phyloP scores from a whole-genome alignment of 2,329 filamentous ascomycete species.

The Verticillium isaacii region DNA sequence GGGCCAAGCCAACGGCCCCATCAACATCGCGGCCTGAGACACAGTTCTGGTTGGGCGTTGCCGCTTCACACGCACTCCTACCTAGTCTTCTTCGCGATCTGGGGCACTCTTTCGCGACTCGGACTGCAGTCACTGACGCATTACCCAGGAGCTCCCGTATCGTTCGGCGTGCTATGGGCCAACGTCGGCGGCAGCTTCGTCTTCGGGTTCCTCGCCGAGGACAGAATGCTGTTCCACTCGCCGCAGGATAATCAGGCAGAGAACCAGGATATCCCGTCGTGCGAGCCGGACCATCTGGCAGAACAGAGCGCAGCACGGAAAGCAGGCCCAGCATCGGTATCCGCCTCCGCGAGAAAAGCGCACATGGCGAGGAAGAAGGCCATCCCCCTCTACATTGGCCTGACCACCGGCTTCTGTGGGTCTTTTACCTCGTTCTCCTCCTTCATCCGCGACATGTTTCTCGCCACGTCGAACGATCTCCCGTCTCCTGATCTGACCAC shows the following conservation, averaged over 20 bases:
- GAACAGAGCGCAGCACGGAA: slow-evolving; percentile 3
- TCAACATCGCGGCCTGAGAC: not conserved
- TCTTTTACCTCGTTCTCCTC: slow-evolving; percentile 87
- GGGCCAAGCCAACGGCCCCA: not conserved
- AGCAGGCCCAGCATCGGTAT: slow-evolving; percentile 24
- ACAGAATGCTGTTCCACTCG: slow-evolving; percentile 64
- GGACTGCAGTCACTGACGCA: slow-evolving; percentile 74
- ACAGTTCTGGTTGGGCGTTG: slow-evolving; percentile 46
- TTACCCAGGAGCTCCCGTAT: slow-evolving; percentile 72
- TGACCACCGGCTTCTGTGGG: slow-evolving; percentile 83
- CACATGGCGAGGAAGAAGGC: slow-evolving; percentile 71
- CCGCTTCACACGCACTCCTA: slow-evolving; percentile 72
- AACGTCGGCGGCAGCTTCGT: slow-evolving; percentile 78
- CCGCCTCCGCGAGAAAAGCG: slow-evolving; percentile 44
- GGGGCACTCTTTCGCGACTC: slow-evolving; percentile 78
- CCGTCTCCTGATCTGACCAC: slow-evolving; percentile 28
- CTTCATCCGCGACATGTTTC: slow-evolving; percentile 75
- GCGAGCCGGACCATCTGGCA: not conserved
- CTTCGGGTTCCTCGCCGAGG: slow-evolving; percentile 82
- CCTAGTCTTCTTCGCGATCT: slow-evolving; percentile 77
- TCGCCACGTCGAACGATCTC: slow-evolving; percentile 73
- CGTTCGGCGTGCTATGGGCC: slow-evolving; percentile 75
- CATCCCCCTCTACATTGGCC: slow-evolving; percentile 80
- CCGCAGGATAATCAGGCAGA: not conserved
- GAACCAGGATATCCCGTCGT: not conserved